phyloP scores from a whole-genome alignment of 192 early-diverging fungal genomes.

The Funneliformis mosseae region DNA sequence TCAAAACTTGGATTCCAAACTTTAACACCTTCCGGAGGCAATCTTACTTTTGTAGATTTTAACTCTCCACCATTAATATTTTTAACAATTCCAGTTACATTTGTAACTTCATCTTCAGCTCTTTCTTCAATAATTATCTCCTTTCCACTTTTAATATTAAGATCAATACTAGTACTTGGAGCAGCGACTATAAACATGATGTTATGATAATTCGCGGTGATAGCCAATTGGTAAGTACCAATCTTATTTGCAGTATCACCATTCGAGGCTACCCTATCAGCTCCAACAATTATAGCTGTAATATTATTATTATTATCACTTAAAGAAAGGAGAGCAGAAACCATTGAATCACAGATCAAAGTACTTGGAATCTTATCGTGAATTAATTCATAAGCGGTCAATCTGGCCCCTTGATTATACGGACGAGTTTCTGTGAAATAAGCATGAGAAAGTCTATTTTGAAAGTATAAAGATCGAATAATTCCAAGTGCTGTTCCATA shows the following conservation, averaged over 20 bases:
- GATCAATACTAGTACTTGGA: conserved; percentile 88
- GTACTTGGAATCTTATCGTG: conserved; percentile 92
- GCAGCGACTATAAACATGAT: conserved; percentile 96
- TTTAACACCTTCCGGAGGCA: conserved; percentile 79
- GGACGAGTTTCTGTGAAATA: conserved; percentile 97
- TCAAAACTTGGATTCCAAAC: conserved; percentile 99
- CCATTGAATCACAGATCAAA: conserved; percentile 91
- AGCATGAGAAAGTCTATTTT: conserved; percentile 65
- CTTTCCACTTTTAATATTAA: conserved; percentile 65
- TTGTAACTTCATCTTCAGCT: conserved; percentile 69
- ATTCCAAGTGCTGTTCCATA: conserved; percentile 96
- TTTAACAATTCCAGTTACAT: conserved; percentile 31
- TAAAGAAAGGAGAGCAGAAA: conserved; percentile 72
- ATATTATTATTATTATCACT: conserved; percentile 61
- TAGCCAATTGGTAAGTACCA: conserved; percentile 97
- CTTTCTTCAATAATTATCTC: conserved; percentile 91
- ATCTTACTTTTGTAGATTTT: conserved; percentile 56
- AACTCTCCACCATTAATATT: background rate
- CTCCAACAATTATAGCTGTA: conserved; percentile 91
- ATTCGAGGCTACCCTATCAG: conserved; percentile 94
- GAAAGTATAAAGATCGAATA: conserved; percentile 71
- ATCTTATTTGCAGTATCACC: conserved; percentile 99
- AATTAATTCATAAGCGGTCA: conserved; percentile 94
- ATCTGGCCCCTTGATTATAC: conserved; percentile 95
- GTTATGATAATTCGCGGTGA: conserved; percentile 81